Conservation (phyloP, 495 filamentous ascomycete species). For the Staphylotrichum tortipilum region DNA sequence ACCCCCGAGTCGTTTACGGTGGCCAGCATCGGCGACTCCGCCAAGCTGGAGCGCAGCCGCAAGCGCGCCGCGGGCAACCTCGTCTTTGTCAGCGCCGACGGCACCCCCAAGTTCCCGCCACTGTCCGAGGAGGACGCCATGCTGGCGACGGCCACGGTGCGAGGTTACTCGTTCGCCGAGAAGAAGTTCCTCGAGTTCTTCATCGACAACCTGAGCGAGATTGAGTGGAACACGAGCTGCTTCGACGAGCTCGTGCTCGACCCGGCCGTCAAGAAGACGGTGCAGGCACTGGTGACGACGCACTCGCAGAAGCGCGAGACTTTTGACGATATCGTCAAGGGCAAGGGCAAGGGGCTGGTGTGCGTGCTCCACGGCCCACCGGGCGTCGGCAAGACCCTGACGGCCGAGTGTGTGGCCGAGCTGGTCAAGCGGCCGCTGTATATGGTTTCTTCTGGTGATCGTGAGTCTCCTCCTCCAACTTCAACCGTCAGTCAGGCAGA, state of each 20-base stretch:
- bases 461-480: background rate
- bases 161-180: constrained; percentile 26
- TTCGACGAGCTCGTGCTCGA: constrained; percentile 52
- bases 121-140: constrained; percentile 25
- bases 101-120: constrained; percentile 9
- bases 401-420: constrained; percentile 43
- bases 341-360: constrained; percentile 29
- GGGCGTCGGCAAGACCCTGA: constrained; percentile 34
- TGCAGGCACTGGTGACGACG: constrained; percentile 42
- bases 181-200: constrained; percentile 30
- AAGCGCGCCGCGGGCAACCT: background rate
- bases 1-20: constrained; percentile 20
- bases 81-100: constrained; percentile 4
- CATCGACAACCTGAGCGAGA: constrained; percentile 20
- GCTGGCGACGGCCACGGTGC: constrained; percentile 22
- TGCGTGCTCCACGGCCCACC: constrained; percentile 36
- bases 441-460: constrained; percentile 45
- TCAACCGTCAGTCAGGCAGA: too few species aligned
- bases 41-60: constrained; percentile 1
- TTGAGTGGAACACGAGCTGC: constrained; percentile 25
- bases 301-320: constrained; percentile 24
- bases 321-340: constrained; percentile 32
- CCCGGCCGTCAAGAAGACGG: constrained; percentile 40
- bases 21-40: background rate
- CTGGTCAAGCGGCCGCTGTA: constrained; percentile 44